A percentile compares a stretch with the other conserved stretches of the same genome.
Conservation (phyloP, 192 early-diverging fungal species). For the Piromyces finnis region DNA sequence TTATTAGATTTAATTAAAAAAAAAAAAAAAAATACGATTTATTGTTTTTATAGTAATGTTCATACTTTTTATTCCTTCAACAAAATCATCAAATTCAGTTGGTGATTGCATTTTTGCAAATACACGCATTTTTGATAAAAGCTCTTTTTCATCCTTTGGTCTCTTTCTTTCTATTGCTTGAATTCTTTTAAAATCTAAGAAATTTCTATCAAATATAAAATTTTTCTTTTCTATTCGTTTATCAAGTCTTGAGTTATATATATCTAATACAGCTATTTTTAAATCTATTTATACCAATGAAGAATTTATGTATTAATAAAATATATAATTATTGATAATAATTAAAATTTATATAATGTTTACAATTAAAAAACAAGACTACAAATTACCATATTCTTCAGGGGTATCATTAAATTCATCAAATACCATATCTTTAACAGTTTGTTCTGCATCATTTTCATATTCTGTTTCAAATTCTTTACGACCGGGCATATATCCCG, state of each 20-base stretch:
- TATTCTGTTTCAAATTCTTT: conserved; percentile 90
- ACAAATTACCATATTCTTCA: conserved; percentile 51
- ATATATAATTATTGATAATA: conserved; percentile 1
- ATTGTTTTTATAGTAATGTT: too few species aligned
- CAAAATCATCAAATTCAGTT: conserved; percentile 62
- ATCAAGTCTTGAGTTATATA: conserved; percentile 80
- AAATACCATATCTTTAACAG: conserved; percentile 86
- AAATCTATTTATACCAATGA: conserved; percentile 33
- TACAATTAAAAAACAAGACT: neutral
- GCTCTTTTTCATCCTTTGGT: conserved; percentile 73
- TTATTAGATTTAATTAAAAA: too few species aligned
- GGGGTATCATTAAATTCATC: conserved; percentile 57
- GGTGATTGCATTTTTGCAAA: conserved; percentile 73
- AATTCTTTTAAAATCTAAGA: conserved; percentile 71
- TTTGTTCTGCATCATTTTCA: conserved; percentile 87
- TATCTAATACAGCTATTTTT: conserved; percentile 66
- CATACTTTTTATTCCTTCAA: conserved; percentile 46
- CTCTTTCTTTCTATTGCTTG: conserved; percentile 63
- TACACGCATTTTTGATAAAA: conserved; percentile 56
- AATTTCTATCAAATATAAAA: conserved; percentile 72
- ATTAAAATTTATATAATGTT: neutral
- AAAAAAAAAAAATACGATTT: too few species aligned
- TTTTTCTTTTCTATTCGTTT: conserved; percentile 64
- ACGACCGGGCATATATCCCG: conserved; percentile 93
- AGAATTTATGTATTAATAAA: neutral